Conservation (phyloP, 2,329 filamentous ascomycete genomes). For the Beauveria varroae region DNA sequence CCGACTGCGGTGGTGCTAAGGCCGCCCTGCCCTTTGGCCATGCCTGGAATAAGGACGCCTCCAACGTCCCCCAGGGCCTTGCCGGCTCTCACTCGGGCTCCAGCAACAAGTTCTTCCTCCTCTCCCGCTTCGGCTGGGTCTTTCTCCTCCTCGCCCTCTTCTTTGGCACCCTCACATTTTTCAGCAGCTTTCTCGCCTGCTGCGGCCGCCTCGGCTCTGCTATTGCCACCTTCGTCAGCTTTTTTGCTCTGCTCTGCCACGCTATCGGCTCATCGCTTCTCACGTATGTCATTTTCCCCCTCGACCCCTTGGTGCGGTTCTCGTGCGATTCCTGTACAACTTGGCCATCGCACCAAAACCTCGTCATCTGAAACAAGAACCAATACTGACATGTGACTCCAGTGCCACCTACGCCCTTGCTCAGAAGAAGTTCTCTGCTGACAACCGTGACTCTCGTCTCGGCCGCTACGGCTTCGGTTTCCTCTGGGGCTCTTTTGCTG, state of each 20-base stretch:
- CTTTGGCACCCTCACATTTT: constrained; percentile 63
- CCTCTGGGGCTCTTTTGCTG: constrained; percentile 64
- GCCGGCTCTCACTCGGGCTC: constrained; percentile 47
- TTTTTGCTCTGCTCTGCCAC: constrained; percentile 61
- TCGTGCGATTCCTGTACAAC: constrained; percentile 15
- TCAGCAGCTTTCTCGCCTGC: constrained; percentile 61
- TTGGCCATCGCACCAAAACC: background rate
- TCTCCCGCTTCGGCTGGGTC: constrained; percentile 89
- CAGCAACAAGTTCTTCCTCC: constrained; percentile 61
- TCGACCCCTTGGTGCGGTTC: background rate
- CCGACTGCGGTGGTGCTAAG: constrained; percentile 55
- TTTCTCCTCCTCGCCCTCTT: constrained; percentile 81
- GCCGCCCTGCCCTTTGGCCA: constrained; percentile 65
- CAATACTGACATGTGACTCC: background rate
- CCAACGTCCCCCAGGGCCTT: constrained; percentile 37
- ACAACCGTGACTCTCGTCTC: constrained; percentile 49
- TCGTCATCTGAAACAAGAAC: background rate
- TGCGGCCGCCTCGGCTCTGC: constrained; percentile 64
- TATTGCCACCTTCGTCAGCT: constrained; percentile 51
- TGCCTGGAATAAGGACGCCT: constrained; percentile 48
- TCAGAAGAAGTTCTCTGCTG: constrained; percentile 55
- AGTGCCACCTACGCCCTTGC: constrained; percentile 59
- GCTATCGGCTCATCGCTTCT: constrained; percentile 61
- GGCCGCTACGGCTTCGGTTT: constrained; percentile 68
- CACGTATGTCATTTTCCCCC: constrained; percentile 49